These are phyloP conservation scores for Schwanniomyces yamadae DNA, from an alignment of 805 yeast species.

Conservation along the genomic window DNA sequence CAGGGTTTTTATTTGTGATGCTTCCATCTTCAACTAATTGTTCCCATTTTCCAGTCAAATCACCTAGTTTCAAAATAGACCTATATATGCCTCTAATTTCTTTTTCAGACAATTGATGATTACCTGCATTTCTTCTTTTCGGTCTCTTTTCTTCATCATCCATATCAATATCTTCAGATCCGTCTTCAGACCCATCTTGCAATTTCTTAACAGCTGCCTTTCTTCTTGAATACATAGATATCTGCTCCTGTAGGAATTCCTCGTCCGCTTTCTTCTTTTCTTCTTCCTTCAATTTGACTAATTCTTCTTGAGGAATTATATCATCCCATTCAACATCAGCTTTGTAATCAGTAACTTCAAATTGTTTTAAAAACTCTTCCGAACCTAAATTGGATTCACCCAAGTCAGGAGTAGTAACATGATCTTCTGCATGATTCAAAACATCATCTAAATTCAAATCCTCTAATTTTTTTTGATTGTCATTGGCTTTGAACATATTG, in stretches of 20 bases:
- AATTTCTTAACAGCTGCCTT: constrained; percentile 69
- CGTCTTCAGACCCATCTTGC: constrained; percentile 30
- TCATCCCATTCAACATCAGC: constrained; percentile 99
- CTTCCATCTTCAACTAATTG: constrained; percentile 88
- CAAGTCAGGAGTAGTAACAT: constrained; percentile 89
- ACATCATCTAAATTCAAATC: constrained; percentile 95
- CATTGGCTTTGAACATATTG: constrained; percentile 93
- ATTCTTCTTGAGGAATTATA: constrained; percentile 93
- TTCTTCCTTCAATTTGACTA: constrained; percentile 83
- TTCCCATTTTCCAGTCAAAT: constrained; percentile 73
- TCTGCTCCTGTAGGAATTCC: constrained; percentile 81
- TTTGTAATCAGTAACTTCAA: constrained; percentile 97
- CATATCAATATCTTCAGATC: constrained; percentile 42
- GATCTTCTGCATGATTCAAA: constrained; percentile 95
- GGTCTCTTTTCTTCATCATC: constrained; percentile 38
- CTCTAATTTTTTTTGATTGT: constrained; percentile 93
- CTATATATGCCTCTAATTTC: constrained; percentile 85
- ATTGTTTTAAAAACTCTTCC: constrained; percentile 94
- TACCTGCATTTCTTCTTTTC: constrained; percentile 34
- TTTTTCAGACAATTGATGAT: constrained; percentile 68
- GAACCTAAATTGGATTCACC: constrained; percentile 99
- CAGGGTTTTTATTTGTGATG: constrained; percentile 80
- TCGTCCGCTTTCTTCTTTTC: constrained; percentile 87
- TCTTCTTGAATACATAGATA: constrained; percentile 81
- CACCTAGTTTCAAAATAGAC: constrained; percentile 80